These are phyloP conservation scores for Astraeus odoratus DNA, from an alignment of 768 basidiomycete genomes.

Conservation along the genomic window DNA sequence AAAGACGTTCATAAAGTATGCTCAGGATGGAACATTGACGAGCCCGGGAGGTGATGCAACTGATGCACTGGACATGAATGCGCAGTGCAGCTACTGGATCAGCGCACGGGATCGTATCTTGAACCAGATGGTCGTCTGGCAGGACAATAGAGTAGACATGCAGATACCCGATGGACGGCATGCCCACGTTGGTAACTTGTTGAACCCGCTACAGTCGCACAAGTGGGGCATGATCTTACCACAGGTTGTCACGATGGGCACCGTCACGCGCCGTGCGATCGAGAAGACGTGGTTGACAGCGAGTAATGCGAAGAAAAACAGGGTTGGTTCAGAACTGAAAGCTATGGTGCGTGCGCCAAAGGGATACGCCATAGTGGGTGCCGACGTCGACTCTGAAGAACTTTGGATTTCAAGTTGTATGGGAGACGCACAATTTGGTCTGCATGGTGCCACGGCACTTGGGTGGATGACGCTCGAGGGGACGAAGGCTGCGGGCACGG, in stretches of 20 bases:
- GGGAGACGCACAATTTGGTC: constrained; percentile 96
- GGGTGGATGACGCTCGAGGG: constrained; percentile 99
- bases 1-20: constrained; percentile 84
- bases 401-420: constrained; percentile 98
- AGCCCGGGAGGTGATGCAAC: constrained; percentile 77
- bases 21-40: constrained; percentile 79
- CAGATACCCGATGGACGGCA: constrained; percentile 38
- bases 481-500: constrained; percentile 89
- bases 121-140: constrained; percentile 92
- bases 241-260: constrained; percentile 97
- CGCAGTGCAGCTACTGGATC: constrained; percentile 97
- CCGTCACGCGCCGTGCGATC: constrained; percentile 94
- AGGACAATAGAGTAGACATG: constrained; percentile 43
- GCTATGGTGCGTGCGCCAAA: constrained; percentile 94
- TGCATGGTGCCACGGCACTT: constrained; percentile 93
- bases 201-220: constrained; percentile 25
- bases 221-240: constrained; percentile 92
- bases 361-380: constrained; percentile 93
- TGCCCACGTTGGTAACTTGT: constrained; percentile 6
- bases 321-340: constrained; percentile 97
- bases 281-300: constrained; percentile 99
- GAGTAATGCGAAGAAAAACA: constrained; percentile 94
- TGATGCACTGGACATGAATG: constrained; percentile 86
- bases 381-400: constrained; percentile 98
- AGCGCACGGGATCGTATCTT: constrained; percentile 85